phyloP scores from a whole-genome alignment of 176 grass and related monocot species.

The Juncus effusus region DNA sequence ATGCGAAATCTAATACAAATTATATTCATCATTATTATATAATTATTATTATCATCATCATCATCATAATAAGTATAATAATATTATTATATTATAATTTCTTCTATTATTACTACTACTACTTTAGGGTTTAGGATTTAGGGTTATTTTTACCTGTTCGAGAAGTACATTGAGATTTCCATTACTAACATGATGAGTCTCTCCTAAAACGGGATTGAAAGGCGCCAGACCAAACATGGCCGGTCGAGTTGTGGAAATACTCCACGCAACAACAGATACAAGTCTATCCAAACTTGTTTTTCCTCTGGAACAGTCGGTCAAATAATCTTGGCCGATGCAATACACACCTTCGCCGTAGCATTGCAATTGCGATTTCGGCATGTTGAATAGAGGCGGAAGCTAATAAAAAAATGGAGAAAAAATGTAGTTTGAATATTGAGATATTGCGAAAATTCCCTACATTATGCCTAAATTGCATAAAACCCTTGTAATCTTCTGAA shows the following conservation, averaged over 20 bases:
- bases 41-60: no score
- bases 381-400: slow-evolving; percentile 92
- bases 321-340: slow-evolving; percentile 53
- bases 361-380: slow-evolving; percentile 95
- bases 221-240: slow-evolving; percentile 86
- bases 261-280: slow-evolving; percentile 62
- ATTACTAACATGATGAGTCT: slow-evolving; percentile 81
- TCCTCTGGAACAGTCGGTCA: slow-evolving; percentile 36
- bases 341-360: slow-evolving; percentile 80
- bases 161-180: slow-evolving; percentile 72
- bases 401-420: slow-evolving; percentile 6
- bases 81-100: background rate
- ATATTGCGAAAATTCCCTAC: no score
- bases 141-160: slow-evolving; percentile 53
- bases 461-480: no score
- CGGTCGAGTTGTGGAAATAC: slow-evolving; percentile 81
- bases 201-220: slow-evolving; percentile 86
- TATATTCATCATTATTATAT: background rate
- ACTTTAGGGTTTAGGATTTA: no score
- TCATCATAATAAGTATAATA: no score
- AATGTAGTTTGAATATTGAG: no score
- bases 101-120: background rate
- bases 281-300: slow-evolving; percentile 52
- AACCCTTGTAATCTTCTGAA: no score
- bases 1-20: slow-evolving; percentile 58